Conservation (phyloP, 192 early-diverging fungal species). For the Umbelopsis sp. region DNA sequence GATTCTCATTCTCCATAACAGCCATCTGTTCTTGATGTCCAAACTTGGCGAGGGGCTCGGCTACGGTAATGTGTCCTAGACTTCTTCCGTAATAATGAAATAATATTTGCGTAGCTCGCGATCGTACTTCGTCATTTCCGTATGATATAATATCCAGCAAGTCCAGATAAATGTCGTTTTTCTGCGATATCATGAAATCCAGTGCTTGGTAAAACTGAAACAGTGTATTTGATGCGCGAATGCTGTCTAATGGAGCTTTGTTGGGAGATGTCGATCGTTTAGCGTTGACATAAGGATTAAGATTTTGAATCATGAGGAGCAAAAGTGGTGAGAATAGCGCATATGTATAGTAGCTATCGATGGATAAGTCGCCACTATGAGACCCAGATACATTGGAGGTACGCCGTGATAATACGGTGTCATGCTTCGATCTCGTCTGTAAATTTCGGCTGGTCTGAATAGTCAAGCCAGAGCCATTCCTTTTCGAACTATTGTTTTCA, state of each 20-base stretch:
- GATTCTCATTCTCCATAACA: constrained; percentile 20
- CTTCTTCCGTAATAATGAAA: constrained; percentile 45
- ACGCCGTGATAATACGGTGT: background rate
- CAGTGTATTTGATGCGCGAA: constrained; percentile 3
- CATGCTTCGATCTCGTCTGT: background rate
- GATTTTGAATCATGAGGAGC: constrained; percentile 49
- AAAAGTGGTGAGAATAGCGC: constrained; percentile 55
- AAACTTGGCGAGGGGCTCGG: constrained; percentile 36
- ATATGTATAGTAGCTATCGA: constrained; percentile 32
- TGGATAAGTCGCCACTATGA: background rate
- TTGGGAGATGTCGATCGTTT: background rate
- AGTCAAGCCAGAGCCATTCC: constrained; percentile 17
- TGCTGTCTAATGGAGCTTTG: background rate
- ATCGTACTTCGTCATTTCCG: constrained; percentile 31
- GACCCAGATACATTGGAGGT: constrained; percentile 1
- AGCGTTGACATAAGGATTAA: constrained; percentile 35
- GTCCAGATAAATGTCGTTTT: constrained; percentile 53
- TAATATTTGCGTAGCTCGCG: constrained; percentile 42
- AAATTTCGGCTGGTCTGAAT: constrained; percentile 27
- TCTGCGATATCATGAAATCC: constrained; percentile 44
- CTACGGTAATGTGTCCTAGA: constrained; percentile 47
- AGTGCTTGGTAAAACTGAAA: constrained; percentile 49
- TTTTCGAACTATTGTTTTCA: background rate
- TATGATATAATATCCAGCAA: constrained; percentile 54
- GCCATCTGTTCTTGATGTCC: constrained; percentile 29